These are phyloP conservation scores for Acanthamoeba polyphaga DNA, from an alignment of 208 protist species.

Conservation along the genomic window DNA sequence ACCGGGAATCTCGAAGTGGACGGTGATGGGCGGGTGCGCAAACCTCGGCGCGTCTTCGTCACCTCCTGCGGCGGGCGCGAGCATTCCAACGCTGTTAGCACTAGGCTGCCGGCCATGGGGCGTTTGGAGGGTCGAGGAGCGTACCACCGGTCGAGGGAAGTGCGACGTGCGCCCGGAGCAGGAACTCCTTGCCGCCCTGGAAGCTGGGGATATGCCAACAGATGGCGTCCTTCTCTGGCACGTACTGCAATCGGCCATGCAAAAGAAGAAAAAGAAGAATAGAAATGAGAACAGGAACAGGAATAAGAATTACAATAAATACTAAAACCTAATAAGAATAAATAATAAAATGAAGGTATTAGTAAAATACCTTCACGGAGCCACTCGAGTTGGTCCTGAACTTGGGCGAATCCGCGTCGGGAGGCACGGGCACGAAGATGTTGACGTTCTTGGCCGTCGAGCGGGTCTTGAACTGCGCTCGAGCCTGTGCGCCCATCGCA, in stretches of 20 bases:
- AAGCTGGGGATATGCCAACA: slow-evolving; percentile 99
- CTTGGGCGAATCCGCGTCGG: slow-evolving; percentile 97
- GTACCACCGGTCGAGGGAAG: slow-evolving; percentile 94
- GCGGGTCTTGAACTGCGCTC: slow-evolving; percentile 95
- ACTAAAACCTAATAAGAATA: no score
- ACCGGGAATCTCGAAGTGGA: slow-evolving; percentile 99
- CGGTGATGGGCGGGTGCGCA: slow-evolving; percentile 94
- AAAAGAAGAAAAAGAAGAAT: slow-evolving; percentile 25
- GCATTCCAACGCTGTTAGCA: not conserved
- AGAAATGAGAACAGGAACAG: slow-evolving; percentile 22
- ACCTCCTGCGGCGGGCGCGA: not conserved
- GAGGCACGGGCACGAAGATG: slow-evolving; percentile 98
- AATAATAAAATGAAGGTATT: no score
- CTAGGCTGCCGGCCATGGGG: not conserved
- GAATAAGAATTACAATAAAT: no score
- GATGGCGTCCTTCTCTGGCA: slow-evolving; percentile 97
- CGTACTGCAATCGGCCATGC: slow-evolving; percentile 92
- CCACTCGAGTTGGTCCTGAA: slow-evolving; percentile 87
- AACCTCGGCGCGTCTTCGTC: not conserved
- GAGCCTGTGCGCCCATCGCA: slow-evolving; percentile 72
- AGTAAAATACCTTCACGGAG: not conserved
- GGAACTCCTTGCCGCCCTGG: slow-evolving; percentile 95
- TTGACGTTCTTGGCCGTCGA: slow-evolving; percentile 97
- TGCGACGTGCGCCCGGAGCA: slow-evolving; percentile 96
- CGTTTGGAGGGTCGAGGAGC: not conserved